Evolutionary conservation across 768 basidiomycete species (phyloP).

Genomic region (Pleurotus pulmonarius): DNA sequence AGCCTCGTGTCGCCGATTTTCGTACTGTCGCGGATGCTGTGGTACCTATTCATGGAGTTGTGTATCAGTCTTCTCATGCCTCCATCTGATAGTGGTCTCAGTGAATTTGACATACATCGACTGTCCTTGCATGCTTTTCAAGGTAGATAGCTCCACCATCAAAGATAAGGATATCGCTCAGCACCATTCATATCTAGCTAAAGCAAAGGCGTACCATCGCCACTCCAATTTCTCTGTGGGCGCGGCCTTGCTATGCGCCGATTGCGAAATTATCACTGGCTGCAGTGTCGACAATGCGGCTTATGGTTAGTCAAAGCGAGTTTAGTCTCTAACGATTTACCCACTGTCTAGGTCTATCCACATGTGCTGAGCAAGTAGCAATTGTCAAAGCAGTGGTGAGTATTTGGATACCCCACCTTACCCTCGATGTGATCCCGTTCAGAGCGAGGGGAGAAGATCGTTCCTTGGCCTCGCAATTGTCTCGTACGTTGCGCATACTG

Average conservation of each 20-base stretch:
- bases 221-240: slow-evolving; percentile 1
- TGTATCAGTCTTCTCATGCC: neutral
- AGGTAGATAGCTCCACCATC: neutral
- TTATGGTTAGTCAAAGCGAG: neutral
- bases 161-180: neutral
- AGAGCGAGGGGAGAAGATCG: neutral
- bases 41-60: neutral
- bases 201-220: neutral
- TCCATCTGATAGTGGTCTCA: neutral
- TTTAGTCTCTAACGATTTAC: neutral
- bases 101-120: neutral
- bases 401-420: neutral
- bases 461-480: neutral
- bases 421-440: neutral
- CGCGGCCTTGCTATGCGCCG: neutral
- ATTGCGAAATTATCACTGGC: neutral
- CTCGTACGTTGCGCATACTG: neutral
- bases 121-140: neutral
- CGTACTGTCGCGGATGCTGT: neutral
- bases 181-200: neutral
- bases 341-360: neutral
- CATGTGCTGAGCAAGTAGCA: neutral
- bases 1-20: no score
- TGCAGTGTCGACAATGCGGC: neutral
- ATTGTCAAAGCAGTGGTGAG: neutral